Conservation (phyloP, 2,329 filamentous ascomycete species). For the Xylaria sp. region DNA sequence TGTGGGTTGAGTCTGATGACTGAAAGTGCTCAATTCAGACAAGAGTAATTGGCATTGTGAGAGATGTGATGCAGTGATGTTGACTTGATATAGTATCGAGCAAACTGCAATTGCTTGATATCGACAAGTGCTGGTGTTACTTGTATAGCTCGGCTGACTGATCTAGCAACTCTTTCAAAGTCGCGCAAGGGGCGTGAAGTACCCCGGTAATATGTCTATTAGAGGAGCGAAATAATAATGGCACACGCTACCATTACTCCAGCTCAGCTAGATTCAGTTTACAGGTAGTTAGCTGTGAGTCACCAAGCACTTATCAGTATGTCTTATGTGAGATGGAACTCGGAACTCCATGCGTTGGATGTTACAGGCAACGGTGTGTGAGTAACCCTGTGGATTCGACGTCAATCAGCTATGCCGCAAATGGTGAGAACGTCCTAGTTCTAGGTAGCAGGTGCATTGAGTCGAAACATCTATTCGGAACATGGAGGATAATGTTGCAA, state of each 20-base stretch:
- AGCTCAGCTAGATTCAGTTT: background rate
- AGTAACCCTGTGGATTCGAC: background rate
- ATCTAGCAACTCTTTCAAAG: background rate
- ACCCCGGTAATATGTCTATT: background rate
- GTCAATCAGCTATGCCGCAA: background rate
- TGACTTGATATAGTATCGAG: background rate
- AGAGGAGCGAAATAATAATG: background rate
- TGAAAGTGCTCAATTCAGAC: background rate
- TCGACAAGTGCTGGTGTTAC: background rate
- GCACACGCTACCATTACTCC: background rate
- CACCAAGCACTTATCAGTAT: background rate
- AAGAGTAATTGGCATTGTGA: background rate
- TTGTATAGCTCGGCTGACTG: background rate
- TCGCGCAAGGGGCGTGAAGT: background rate
- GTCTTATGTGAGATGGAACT: constrained; percentile 23
- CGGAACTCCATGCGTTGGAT: constrained; percentile 26
- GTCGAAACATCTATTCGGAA: background rate
- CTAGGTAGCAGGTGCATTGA: background rate
- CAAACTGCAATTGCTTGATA: background rate
- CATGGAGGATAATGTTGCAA: background rate
- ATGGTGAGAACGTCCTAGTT: background rate
- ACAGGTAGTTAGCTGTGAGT: constrained; percentile 4
- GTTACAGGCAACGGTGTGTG: background rate
- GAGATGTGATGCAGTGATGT: background rate
- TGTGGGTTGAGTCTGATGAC: constrained; percentile 1